Evolutionary conservation across 352 stramenopile species (phyloP).

Genomic region (Globisporangium carolinianum): DNA sequence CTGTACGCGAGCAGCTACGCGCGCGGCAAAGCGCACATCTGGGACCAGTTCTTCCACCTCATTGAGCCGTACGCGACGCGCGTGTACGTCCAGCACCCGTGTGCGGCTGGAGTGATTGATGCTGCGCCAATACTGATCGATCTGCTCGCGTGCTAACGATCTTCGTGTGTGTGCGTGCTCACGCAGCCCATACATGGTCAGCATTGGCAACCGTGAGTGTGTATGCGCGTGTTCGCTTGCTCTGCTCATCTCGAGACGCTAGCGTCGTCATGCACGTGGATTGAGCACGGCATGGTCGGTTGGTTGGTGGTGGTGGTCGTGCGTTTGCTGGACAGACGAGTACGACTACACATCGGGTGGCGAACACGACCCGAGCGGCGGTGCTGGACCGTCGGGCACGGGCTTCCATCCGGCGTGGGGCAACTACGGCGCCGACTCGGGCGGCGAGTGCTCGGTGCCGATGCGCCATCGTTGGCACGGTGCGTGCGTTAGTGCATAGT

Average conservation of each 20-base stretch:
- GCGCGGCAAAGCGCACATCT: conserved; percentile 47
- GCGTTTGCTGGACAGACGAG: conserved; percentile 22
- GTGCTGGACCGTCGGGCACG: conserved; percentile 25
- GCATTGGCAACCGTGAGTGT: conserved; percentile 57
- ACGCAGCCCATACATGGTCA: conserved; percentile 65
- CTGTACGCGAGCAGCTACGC: conserved; percentile 35
- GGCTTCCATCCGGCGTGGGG: conserved; percentile 62
- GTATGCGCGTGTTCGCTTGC: too few species aligned
- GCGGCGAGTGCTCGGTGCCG: conserved; percentile 57
- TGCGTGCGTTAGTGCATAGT: conserved; percentile 11
- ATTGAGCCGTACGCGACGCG: conserved; percentile 62
- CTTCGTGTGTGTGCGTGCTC: too few species aligned
- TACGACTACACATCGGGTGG: conserved; percentile 58
- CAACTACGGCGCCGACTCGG: conserved; percentile 57
- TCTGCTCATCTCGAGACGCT: too few species aligned
- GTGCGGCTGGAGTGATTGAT: too few species aligned
- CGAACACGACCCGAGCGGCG: conserved; percentile 47
- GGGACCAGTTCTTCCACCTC: conserved; percentile 72
- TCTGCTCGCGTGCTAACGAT: too few species aligned
- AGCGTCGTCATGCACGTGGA: too few species aligned
- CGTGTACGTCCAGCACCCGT: conserved; percentile 25
- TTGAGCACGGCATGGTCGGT: too few species aligned
- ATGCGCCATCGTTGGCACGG: conserved; percentile 65
- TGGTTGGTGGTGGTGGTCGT: too few species aligned
- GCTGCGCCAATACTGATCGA: too few species aligned